phyloP scores from a whole-genome alignment of 768 basidiomycete species.

The Serendipita sp. region DNA sequence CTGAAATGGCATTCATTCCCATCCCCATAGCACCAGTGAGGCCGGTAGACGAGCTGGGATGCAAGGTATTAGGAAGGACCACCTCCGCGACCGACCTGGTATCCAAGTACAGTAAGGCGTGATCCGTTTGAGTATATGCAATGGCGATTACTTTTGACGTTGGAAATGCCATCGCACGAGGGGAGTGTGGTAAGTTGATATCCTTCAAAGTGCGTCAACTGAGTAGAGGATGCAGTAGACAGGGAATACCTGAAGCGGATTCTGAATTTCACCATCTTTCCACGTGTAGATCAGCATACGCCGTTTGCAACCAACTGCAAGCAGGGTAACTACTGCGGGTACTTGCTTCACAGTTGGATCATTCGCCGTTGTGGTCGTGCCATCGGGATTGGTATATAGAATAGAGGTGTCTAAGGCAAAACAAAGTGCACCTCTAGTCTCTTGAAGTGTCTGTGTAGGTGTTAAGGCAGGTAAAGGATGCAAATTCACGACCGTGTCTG shows the following conservation, averaged over 20 bases:
- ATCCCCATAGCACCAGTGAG: conserved; percentile 30
- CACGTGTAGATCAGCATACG: conserved; percentile 76
- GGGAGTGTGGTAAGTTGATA: conserved; percentile 69
- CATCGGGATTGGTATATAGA: conserved; percentile 25
- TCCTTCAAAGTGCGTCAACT: conserved; percentile 36
- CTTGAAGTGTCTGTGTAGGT: conserved; percentile 53
- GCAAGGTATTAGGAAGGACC: conserved; percentile 18
- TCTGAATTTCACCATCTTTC: conserved; percentile 70
- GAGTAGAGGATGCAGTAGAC: neutral
- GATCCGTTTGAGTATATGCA: conserved; percentile 66
- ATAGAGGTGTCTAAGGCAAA: conserved; percentile 60
- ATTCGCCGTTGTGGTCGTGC: conserved; percentile 13
- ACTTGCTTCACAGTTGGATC: conserved; percentile 29
- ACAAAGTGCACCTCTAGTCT: conserved; percentile 68
- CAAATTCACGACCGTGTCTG: conserved; percentile 58
- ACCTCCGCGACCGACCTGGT: conserved; percentile 44
- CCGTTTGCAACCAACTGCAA: conserved; percentile 74
- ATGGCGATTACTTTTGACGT: conserved; percentile 46
- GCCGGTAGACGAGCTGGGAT: conserved; percentile 19
- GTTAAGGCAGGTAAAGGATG: conserved; percentile 60
- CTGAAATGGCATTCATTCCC: conserved; percentile 63
- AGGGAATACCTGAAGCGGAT: conserved; percentile 36
- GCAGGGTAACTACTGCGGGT: conserved; percentile 52
- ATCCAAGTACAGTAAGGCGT: conserved; percentile 54
- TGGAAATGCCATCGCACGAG: conserved; percentile 69